These are phyloP conservation scores for Populus alba DNA, from an alignment of 345 rosid genomes.

Conservation along the genomic window DNA sequence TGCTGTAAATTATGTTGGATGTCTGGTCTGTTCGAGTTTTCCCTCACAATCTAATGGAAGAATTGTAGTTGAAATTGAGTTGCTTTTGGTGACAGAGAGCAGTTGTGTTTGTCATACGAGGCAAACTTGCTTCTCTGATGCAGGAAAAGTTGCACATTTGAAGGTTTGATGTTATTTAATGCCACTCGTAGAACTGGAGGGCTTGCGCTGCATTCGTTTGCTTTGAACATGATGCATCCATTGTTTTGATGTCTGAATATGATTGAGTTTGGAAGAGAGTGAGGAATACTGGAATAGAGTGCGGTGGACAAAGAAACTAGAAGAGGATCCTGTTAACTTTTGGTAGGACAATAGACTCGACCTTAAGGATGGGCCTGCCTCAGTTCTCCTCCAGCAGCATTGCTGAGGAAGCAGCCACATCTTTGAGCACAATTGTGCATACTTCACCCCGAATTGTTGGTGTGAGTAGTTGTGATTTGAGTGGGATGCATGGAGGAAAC, in stretches of 20 bases:
- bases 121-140: neutral
- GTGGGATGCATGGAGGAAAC: constrained; percentile 24
- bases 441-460: constrained; percentile 5
- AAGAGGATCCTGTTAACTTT: constrained; percentile 9
- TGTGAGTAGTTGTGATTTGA: constrained; percentile 24
- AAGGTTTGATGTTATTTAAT: neutral
- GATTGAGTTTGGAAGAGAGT: neutral
- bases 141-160: neutral
- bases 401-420: constrained; percentile 24
- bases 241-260: constrained; percentile 1
- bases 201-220: neutral
- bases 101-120: neutral
- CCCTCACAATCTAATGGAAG: constrained; percentile 5
- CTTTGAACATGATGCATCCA: neutral
- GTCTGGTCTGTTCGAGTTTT: neutral
- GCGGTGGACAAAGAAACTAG: neutral
- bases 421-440: constrained; percentile 15
- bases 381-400: constrained; percentile 24
- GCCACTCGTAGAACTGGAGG: neutral
- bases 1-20: constrained; percentile 13
- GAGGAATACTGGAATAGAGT: neutral
- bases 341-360: constrained; percentile 1
- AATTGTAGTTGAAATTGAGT: neutral
- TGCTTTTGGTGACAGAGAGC: neutral
- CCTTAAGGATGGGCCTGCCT: constrained; percentile 19